Evolutionary conservation across 768 basidiomycete genomes (phyloP), one percentile per base, ranked within the genome.

Genomic region (Panus rudis): DNA sequence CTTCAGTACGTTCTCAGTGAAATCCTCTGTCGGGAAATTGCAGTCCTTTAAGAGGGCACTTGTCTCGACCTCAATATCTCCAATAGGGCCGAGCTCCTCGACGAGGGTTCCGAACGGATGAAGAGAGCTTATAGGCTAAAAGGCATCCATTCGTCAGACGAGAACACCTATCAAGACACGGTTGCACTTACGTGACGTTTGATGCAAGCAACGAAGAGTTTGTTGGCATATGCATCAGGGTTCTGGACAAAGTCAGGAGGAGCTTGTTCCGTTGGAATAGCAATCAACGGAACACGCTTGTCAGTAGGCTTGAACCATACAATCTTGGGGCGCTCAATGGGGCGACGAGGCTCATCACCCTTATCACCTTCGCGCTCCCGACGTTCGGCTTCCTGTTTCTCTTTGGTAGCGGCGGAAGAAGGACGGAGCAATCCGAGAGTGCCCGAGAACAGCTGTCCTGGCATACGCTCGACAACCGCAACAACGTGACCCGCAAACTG

Each of bases 301-400:
- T 97, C 93, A 21, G 94, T 97, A 4, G 96, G 96, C 68, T 97
- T 94, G 76, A 99, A 98, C 96, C 96, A 99, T 35, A 99, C 93
- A 51, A 99, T 99, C 74, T 97, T 98, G 50, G 94, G 94, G 30
- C 93, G 82, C 61, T 92, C 90, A 33, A 85, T 80, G 1, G 81
- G 79, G 34, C 84, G 82, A 54, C 84, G 75, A 22, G 84, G 84
- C 58, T 91, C 88, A 46, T 89, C 86, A 32, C 80, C 85, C 48
- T 81, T 81, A 58, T 93, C 92, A 35, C 94, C 96, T 61, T 96
- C 96, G 40, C 96, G 84, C 64, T 98, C 96, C 43, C 92, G 83
- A 27, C 96, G 80, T 63, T 99, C 96, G 21, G 94, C 91, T 51
- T 98, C 94, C 60, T 98, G 93, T 63, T 97, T 97, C 69, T 97